These are phyloP conservation scores for Lactuca sativa DNA, from an alignment of 129 eudicot genomes.

Conservation along the genomic window DNA sequence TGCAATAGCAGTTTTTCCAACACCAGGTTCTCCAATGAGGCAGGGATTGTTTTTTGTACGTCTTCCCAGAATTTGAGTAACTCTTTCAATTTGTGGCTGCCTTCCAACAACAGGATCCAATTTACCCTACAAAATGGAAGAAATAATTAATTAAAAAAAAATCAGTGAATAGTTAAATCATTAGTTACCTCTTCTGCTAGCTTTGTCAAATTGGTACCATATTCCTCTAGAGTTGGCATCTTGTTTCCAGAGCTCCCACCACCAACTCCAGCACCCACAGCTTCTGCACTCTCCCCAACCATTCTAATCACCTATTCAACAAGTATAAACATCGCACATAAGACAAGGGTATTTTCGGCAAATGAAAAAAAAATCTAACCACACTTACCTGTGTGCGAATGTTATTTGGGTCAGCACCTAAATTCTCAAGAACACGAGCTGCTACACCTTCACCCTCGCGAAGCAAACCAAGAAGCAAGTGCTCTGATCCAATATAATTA, in stretches of 20 bases:
- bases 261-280: background rate
- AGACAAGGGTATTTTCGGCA: background rate
- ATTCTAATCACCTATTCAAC: constrained; percentile 64
- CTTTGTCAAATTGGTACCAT: constrained; percentile 87
- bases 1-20: no score
- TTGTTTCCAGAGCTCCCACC: no score
- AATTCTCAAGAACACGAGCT: no score
- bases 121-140: constrained; percentile 58
- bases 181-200: constrained; percentile 73
- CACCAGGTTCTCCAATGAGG: no score
- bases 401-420: constrained; percentile 54
- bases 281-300: constrained; percentile 90
- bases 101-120: constrained; percentile 94
- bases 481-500: no score
- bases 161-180: background rate
- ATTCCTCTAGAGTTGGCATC: constrained; percentile 68
- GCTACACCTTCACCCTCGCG: no score
- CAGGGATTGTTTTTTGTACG: constrained; percentile 83
- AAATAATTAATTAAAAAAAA: background rate
- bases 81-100: constrained; percentile 80
- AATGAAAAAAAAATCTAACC: background rate
- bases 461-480: no score
- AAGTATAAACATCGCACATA: background rate
- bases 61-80: constrained; percentile 75
- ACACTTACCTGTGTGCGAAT: constrained; percentile 80